Conservation (phyloP, 2,329 filamentous ascomycete genomes). For the Bipolaris bicolor region DNA sequence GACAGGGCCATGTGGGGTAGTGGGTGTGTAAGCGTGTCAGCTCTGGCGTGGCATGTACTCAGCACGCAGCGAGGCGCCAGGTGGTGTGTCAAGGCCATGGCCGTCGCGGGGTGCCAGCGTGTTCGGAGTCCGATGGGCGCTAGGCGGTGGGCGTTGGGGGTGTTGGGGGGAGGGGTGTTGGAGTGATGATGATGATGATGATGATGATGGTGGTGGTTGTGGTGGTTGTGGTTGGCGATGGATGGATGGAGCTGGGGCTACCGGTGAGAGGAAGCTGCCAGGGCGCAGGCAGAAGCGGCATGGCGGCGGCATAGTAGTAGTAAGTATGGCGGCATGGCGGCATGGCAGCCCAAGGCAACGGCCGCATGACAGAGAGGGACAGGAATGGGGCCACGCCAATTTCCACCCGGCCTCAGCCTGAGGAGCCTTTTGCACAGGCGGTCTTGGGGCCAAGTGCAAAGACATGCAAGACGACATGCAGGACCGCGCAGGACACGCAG, state of each 20-base stretch:
- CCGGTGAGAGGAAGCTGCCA: slow-evolving; percentile 30
- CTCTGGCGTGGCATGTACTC: slow-evolving; percentile 16
- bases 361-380: slow-evolving; percentile 5
- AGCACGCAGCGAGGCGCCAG: slow-evolving; percentile 28
- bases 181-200: too few relatives aligned
- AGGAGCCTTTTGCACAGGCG: slow-evolving; percentile 1
- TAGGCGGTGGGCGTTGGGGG: slow-evolving; percentile 20
- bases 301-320: background rate
- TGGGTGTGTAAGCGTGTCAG: slow-evolving; percentile 15
- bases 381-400: slow-evolving; percentile 21
- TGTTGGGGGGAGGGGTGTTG: background rate
- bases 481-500: slow-evolving; percentile 10
- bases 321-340: slow-evolving; percentile 3
- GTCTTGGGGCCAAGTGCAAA: background rate
- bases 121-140: slow-evolving; percentile 40
- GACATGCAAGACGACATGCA: background rate
- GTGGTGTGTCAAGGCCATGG: background rate
- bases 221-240: background rate
- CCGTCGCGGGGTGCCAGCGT: background rate
- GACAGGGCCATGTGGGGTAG: slow-evolving; percentile 21
- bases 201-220: background rate
- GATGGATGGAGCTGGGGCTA: background rate
- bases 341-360: slow-evolving; percentile 6
- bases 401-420: slow-evolving; percentile 6
- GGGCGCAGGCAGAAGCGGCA: slow-evolving; percentile 11